These are phyloP conservation scores for Globisporangium emineosum DNA, from an alignment of 352 stramenopile genomes.

Conservation along the genomic window DNA sequence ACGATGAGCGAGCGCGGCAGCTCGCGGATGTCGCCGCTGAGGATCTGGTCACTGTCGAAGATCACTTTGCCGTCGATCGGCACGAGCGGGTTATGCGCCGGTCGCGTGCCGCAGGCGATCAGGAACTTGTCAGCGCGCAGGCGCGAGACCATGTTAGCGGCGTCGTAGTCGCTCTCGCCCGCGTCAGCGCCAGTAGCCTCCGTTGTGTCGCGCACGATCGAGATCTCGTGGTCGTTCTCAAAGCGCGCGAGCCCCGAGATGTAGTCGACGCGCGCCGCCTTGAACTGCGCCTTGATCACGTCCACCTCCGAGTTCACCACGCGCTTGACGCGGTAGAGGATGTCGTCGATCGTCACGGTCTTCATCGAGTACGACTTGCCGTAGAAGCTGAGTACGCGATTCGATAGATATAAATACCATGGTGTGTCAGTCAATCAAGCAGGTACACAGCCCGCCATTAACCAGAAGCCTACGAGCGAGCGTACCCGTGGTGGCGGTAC, in stretches of 20 bases:
- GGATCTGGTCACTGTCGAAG: slow-evolving; percentile 83
- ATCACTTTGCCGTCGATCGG: slow-evolving; percentile 83
- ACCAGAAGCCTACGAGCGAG: background rate
- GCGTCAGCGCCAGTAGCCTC: slow-evolving; percentile 1
- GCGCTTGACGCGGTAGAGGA: slow-evolving; percentile 75
- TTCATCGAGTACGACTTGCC: slow-evolving; percentile 85
- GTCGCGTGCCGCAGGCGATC: slow-evolving; percentile 82
- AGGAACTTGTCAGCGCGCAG: slow-evolving; percentile 77
- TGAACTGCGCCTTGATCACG: slow-evolving; percentile 80
- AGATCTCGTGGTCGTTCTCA: slow-evolving; percentile 73
- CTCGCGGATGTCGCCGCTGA: slow-evolving; percentile 60
- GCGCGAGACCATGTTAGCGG: slow-evolving; percentile 34
- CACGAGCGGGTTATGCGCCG: slow-evolving; percentile 70
- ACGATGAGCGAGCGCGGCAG: slow-evolving; percentile 79
- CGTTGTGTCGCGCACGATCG: slow-evolving; percentile 41
- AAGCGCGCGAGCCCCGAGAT: slow-evolving; percentile 74
- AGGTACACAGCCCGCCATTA: background rate
- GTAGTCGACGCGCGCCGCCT: slow-evolving; percentile 67
- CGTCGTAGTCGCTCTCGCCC: slow-evolving; percentile 13
- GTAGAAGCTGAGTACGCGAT: slow-evolving; percentile 61
- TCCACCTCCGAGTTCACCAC: slow-evolving; percentile 77
- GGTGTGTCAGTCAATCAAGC: background rate
- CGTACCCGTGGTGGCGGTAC: slow-evolving; percentile 82
- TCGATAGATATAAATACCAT: background rate
- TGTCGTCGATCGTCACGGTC: slow-evolving; percentile 81